These are phyloP conservation scores for Teratosphaeria pseudoeucalypti DNA, from an alignment of 2,329 filamentous ascomycete genomes.

Conservation along the genomic window DNA sequence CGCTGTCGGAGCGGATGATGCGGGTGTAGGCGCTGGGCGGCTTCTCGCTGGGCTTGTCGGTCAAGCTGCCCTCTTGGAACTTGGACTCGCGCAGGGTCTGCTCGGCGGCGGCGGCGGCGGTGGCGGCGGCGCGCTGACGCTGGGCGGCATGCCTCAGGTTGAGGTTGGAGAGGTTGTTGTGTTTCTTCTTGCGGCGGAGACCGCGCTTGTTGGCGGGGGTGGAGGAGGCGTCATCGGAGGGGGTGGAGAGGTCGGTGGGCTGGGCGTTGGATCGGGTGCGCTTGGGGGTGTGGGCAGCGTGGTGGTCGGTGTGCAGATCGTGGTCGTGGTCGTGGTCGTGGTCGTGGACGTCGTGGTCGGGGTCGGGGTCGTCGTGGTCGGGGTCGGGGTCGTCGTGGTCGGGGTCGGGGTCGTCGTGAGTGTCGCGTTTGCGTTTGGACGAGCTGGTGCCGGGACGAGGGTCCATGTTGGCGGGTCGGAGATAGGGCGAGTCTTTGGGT, in stretches of 20 bases:
- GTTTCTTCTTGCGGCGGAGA: constrained; percentile 25
- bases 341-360: constrained; percentile 10
- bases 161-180: constrained; percentile 24
- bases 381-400: constrained; percentile 5
- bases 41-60: constrained; percentile 60
- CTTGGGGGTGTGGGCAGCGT: constrained; percentile 19
- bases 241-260: constrained; percentile 10
- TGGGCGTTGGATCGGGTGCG: constrained; percentile 16
- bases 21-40: constrained; percentile 60
- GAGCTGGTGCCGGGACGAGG: constrained; percentile 13
- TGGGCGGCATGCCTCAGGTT: constrained; percentile 25
- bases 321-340: constrained; percentile 6
- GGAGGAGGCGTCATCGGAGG: constrained; percentile 12
- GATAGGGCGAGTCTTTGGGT: constrained; percentile 19
- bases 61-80: constrained; percentile 75
- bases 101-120: background rate
- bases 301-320: constrained; percentile 10
- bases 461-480: constrained; percentile 8
- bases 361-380: constrained; percentile 5
- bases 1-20: constrained; percentile 20
- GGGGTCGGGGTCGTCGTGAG: constrained; percentile 5
- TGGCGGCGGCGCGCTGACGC: constrained; percentile 6
- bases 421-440: constrained; percentile 22
- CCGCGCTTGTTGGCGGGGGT: constrained; percentile 17
- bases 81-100: constrained; percentile 46